phyloP scores from a whole-genome alignment of 768 basidiomycete genomes.

The Strobilomyces dryophilus region DNA sequence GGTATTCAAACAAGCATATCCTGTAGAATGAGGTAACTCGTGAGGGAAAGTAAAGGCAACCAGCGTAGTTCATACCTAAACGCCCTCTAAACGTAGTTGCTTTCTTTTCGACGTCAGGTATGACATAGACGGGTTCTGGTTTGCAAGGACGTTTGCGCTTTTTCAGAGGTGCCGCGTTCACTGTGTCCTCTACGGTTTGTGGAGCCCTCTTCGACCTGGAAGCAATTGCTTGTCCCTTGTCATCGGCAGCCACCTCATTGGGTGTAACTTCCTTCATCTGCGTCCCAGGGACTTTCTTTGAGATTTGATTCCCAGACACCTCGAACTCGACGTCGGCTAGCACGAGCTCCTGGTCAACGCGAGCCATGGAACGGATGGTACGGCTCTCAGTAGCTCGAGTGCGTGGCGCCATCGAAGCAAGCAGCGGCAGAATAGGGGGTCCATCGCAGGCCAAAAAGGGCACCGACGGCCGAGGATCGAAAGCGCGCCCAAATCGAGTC shows the following conservation, averaged over 20 bases:
- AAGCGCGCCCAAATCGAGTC: slow-evolving; percentile 5
- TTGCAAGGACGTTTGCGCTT: slow-evolving; percentile 32
- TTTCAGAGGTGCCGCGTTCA: slow-evolving; percentile 15
- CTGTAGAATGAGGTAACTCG: slow-evolving; percentile 26
- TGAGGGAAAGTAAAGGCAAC: not conserved
- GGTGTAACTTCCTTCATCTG: not conserved
- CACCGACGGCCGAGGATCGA: slow-evolving; percentile 1
- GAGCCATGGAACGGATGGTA: slow-evolving; percentile 1
- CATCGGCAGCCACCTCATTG: not conserved
- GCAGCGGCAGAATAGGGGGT: slow-evolving; percentile 8
- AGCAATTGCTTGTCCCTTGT: not conserved
- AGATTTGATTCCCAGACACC: not conserved
- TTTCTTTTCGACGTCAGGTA: slow-evolving; percentile 67
- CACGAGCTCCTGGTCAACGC: not conserved
- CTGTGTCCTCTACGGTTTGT: slow-evolving; percentile 8
- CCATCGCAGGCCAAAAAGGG: not conserved
- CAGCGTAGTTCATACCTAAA: slow-evolving; percentile 36
- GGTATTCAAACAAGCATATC: slow-evolving; percentile 85
- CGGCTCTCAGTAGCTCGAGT: not conserved
- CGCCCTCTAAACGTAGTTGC: slow-evolving; percentile 67
- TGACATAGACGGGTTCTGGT: slow-evolving; percentile 56
- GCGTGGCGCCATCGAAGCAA: not conserved
- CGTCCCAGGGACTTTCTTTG: not conserved
- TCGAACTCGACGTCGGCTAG: slow-evolving; percentile 5
- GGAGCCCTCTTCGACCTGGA: slow-evolving; percentile 1